Percentiles rank a stretch among this genome's conserved stretches.
Conservation (phyloP, 148 eudicot species). For the Gaultheria prostrata region DNA sequence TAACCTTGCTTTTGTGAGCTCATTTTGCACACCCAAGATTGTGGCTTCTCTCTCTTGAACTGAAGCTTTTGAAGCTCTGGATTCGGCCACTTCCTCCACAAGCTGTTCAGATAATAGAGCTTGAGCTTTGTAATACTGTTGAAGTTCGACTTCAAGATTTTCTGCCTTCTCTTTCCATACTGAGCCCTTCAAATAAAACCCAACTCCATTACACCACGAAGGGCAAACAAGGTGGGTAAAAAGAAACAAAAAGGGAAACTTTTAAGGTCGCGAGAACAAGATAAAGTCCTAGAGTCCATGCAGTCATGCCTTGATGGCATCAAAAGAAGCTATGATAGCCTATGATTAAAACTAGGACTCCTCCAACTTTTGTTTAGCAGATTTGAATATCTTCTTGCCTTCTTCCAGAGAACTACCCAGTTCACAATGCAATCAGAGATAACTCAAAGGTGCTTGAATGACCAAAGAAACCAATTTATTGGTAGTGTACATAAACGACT, state of each 20-base stretch:
- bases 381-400: neutral
- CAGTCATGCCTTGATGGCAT: neutral
- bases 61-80: constrained; percentile 66
- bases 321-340: neutral
- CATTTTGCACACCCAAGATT: constrained; percentile 26
- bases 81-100: constrained; percentile 91
- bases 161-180: constrained; percentile 98
- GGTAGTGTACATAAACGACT: neutral
- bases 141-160: constrained; percentile 82
- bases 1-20: constrained; percentile 8
- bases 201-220: constrained; percentile 14
- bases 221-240: neutral
- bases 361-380: neutral
- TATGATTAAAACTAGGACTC: neutral
- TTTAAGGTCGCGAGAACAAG: neutral
- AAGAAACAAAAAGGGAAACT: neutral
- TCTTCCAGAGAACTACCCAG: neutral
- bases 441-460: neutral
- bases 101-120: constrained; percentile 86
- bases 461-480: neutral
- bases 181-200: constrained; percentile 58
- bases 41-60: constrained; percentile 72
- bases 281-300: neutral
- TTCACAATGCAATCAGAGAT: neutral
- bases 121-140: constrained; percentile 97